Base-by-base conservation (phyloP, 148 eudicot species). In the Camellia granthamiana region DNA sequence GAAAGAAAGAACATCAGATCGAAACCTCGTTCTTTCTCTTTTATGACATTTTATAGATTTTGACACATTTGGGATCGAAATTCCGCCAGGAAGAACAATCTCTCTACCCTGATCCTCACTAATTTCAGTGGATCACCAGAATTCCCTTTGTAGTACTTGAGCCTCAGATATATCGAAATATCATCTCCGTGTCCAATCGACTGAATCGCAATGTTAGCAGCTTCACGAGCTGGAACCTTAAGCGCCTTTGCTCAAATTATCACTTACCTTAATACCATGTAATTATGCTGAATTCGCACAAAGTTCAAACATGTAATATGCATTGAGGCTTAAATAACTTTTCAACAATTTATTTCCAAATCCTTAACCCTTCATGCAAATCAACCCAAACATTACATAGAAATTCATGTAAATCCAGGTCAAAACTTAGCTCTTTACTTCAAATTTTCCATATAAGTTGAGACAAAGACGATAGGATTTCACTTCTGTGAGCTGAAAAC, bases 121-220 rank as follows among this genome's bases (percentile, higher is more conserved):
- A 79, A 96, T 79, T 77, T 86, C 95, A 82, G 89, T 30, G 0
- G 38, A 30, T 30, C 38, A 49, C 7, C 66, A 0, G 86, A 80
- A 60, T 92, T 90, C 6, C 98, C 97, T 86, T 96, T 96, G 54
- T 97, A 89, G 73, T 89, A 89, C 77, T 93, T 96, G 42, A 96
- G 92, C 85, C 99, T 90, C 76, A 96, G 85, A 89, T 96, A 98
- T 9, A 86, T 67, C 4, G 98, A 89, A 14, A 92, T 83, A 79
- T 96, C 98, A 77, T 91, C 93, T 74, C 98, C 99, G 30, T 92
- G 80, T 59, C 98, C 99, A 84, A 96, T 96, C 47, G 97, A 90
- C 58, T 85, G 85, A 75, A 96, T 91, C 11, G 99, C 99, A n/a
- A 90, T 84, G 79, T 90, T 89, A 55, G 98, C 98, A 43, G 97